Evolutionary conservation across 2,329 filamentous ascomycete genomes (phyloP).

Genomic region (Monilinia vaccinii-corymbosi): DNA sequence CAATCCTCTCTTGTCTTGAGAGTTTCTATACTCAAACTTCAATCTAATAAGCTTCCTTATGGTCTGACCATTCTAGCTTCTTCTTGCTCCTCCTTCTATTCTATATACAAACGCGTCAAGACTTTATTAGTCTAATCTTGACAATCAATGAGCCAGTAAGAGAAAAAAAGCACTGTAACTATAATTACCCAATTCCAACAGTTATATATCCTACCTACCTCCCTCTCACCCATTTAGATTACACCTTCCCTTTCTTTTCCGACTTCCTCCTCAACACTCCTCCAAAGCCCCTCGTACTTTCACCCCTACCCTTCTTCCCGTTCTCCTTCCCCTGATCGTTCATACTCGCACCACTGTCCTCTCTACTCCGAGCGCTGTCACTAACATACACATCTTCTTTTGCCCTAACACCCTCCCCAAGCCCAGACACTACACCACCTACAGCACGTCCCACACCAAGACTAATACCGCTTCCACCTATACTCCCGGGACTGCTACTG

Average conservation of each 20-base stretch:
- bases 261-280: not conserved
- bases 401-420: not conserved
- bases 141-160: not conserved
- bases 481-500: not conserved
- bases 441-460: conserved; percentile 23
- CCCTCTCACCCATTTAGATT: not conserved
- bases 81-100: not conserved
- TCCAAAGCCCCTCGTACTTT: not conserved
- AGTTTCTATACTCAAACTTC: not conserved
- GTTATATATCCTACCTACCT: not conserved
- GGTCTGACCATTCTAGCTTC: not conserved
- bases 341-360: not conserved
- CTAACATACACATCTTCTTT: conserved; percentile 2
- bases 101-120: not conserved
- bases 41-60: not conserved
- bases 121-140: not conserved
- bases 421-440: conserved; percentile 13
- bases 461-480: conserved; percentile 19
- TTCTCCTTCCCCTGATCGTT: not conserved
- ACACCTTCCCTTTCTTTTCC: not conserved
- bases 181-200: not conserved
- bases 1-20: too few relatives aligned
- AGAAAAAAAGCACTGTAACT: not conserved
- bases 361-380: not conserved
- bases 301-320: not conserved